Conservation (phyloP, 148 eudicot genomes). For the Fallopia convolvulus region DNA sequence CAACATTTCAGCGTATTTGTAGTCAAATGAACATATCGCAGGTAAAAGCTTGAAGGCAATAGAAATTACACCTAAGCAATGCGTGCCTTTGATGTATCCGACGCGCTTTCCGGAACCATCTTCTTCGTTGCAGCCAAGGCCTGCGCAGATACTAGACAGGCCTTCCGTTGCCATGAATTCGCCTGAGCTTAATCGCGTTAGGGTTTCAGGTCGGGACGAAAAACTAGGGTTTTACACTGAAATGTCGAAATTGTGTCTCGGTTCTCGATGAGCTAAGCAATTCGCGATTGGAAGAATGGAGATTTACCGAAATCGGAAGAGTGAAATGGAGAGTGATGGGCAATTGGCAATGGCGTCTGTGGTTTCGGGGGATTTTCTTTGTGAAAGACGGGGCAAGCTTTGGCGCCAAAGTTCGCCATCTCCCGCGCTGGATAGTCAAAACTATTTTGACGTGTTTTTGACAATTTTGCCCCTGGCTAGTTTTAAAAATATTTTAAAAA, state of each 20-base stretch:
- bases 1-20: background rate
- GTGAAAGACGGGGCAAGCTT: background rate
- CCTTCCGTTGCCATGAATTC: conserved; percentile 53
- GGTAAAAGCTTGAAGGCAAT: background rate
- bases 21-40: background rate
- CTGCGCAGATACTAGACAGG: conserved; percentile 62
- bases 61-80: conserved; percentile 48
- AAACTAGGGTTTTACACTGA: background rate
- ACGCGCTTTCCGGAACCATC: conserved; percentile 37
- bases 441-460: background rate
- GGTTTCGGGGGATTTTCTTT: background rate
- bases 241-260: background rate
- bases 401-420: conserved; percentile 6
- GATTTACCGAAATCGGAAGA: background rate
- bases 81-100: conserved; percentile 46
- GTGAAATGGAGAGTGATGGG: background rate
- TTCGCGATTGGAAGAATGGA: background rate
- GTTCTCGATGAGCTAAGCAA: background rate
- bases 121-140: conserved; percentile 62
- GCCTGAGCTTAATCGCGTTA: conserved; percentile 1
- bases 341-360: conserved; percentile 4
- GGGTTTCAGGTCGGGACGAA: conserved; percentile 16
- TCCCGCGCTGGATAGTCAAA: background rate
- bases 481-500: no score
- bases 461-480: background rate